Evolutionary conservation across 805 yeast genomes (phyloP).

Genomic region (Ogataea populi-albae): DNA sequence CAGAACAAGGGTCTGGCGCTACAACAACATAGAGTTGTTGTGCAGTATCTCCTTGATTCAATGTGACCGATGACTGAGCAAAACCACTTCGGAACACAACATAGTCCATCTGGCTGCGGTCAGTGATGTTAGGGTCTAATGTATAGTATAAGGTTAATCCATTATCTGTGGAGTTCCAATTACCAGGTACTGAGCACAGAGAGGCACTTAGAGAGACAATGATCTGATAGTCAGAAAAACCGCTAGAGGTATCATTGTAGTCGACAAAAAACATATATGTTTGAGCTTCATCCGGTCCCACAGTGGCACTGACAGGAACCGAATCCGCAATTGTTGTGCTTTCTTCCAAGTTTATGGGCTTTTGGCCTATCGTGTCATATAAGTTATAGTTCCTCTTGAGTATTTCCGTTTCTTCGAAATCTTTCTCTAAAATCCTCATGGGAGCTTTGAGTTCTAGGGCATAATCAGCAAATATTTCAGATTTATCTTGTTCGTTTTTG

Average conservation of each 20-base stretch:
- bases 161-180: constrained; percentile 16
- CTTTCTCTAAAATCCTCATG: no score
- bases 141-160: constrained; percentile 29
- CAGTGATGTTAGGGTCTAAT: constrained; percentile 20
- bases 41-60: constrained; percentile 10
- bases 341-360: no score
- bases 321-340: no score
- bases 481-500: no score
- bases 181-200: constrained; percentile 38
- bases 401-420: no score
- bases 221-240: constrained; percentile 45
- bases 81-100: constrained; percentile 5
- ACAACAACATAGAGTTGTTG: constrained; percentile 22
- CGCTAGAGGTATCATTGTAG: constrained; percentile 37
- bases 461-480: no score
- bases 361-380: no score
- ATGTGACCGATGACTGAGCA: constrained; percentile 21
- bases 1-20: constrained; percentile 17
- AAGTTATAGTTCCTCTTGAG: no score
- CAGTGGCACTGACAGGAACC: no score
- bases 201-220: constrained; percentile 52
- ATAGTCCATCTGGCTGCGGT: constrained; percentile 11
- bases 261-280: no score
- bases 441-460: no score
- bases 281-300: no score